Percentiles rank a stretch among this genome's conserved stretches.
phyloP scores from a whole-genome alignment of 2,329 filamentous ascomycete genomes.

The Penicillium crustosum region DNA sequence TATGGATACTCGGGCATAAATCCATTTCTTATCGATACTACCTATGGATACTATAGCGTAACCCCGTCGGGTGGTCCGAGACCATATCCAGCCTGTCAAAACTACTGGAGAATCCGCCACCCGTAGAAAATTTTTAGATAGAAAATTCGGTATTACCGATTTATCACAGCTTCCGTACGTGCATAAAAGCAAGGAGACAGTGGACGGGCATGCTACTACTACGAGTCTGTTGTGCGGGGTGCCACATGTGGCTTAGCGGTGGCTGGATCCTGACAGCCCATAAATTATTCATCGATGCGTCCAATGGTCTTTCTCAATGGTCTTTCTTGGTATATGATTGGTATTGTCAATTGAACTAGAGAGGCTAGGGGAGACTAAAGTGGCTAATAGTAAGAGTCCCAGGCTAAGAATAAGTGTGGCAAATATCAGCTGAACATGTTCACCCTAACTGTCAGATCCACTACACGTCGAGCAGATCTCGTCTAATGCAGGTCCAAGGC shows the following conservation, averaged over 20 bases:
- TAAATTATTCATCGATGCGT: background rate
- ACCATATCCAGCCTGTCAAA: background rate
- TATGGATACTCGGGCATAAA: background rate
- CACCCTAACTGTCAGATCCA: conserved; percentile 9
- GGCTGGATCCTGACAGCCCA: conserved; percentile 9
- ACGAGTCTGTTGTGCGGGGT: conserved; percentile 9
- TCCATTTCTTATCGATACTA: background rate
- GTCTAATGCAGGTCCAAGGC: conserved; percentile 10
- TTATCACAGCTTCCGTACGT: conserved; percentile 6
- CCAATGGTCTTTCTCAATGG: background rate
- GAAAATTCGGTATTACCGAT: background rate
- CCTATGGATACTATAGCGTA: background rate
- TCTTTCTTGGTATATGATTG: background rate
- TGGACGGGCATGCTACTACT: background rate
- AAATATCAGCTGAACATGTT: conserved; percentile 9
- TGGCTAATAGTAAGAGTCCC: background rate
- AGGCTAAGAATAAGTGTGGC: conserved; percentile 10
- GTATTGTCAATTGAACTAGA: background rate
- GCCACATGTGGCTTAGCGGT: conserved; percentile 27
- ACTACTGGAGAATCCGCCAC: background rate
- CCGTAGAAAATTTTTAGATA: background rate
- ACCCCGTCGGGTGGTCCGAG: background rate
- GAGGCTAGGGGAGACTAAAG: background rate
- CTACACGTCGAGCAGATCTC: conserved; percentile 4
- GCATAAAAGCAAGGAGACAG: conserved; percentile 1